These are phyloP conservation scores for Mycena belliarum DNA, from an alignment of 768 basidiomycete genomes.

Conservation along the genomic window DNA sequence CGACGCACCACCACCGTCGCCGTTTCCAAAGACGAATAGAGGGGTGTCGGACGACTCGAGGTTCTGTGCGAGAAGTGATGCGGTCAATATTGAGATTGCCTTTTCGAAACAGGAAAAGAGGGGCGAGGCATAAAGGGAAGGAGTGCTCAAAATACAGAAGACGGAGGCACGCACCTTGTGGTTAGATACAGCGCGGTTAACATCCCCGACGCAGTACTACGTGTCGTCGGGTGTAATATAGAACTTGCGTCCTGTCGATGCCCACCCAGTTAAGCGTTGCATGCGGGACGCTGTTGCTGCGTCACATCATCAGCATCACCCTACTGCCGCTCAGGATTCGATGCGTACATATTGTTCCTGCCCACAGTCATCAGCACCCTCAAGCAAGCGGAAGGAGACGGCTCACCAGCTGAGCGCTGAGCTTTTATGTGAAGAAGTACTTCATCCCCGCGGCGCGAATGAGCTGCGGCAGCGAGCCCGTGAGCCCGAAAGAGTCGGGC, in stretches of 20 bases:
- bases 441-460: constrained; percentile 70
- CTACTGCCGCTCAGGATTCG: too few relatives aligned
- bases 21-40: constrained; percentile 93
- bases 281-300: constrained; percentile 89
- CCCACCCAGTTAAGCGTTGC: constrained; percentile 97
- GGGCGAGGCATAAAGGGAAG: too few relatives aligned
- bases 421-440: constrained; percentile 97
- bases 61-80: constrained; percentile 67
- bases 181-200: constrained; percentile 79
- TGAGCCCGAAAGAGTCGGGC: constrained; percentile 91
- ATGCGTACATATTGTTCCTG: constrained; percentile 74
- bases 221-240: constrained; percentile 98
- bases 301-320: not conserved
- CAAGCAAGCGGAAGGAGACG: too few relatives aligned
- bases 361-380: too few relatives aligned
- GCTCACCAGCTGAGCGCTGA: constrained; percentile 68
- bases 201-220: constrained; percentile 90
- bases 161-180: constrained; percentile 70
- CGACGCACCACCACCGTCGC: constrained; percentile 78
- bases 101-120: too few relatives aligned
- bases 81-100: too few relatives aligned
- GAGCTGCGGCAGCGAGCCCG: constrained; percentile 88
- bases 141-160: too few relatives aligned
- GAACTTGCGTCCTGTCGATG: constrained; percentile 89
- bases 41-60: constrained; percentile 78